These are phyloP conservation scores for Russula compacta DNA, from an alignment of 768 basidiomycete species.

Conservation along the genomic window DNA sequence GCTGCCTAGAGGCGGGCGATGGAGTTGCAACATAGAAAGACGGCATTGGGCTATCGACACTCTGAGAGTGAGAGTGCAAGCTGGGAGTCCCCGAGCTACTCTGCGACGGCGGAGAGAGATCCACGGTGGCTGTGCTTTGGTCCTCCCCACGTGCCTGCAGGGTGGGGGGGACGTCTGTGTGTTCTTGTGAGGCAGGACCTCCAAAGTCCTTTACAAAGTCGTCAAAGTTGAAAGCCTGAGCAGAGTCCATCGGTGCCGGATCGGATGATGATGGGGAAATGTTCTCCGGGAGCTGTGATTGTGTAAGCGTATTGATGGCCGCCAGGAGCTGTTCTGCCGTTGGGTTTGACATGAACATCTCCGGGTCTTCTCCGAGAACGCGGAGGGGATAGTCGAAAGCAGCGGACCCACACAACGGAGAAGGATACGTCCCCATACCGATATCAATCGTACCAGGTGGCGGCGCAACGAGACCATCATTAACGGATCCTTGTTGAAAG, in stretches of 20 bases:
- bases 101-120: background rate
- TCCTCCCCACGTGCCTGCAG: background rate
- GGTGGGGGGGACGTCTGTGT: background rate
- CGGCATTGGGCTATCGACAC: background rate
- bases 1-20: background rate
- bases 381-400: background rate
- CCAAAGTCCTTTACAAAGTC: conserved; percentile 9
- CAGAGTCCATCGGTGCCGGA: background rate
- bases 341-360: conserved; percentile 1
- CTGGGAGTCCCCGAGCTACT: background rate
- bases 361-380: background rate
- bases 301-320: background rate
- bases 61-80: background rate
- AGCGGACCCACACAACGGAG: background rate
- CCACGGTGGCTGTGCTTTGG: background rate
- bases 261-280: background rate
- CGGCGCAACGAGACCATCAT: background rate
- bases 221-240: conserved; percentile 6
- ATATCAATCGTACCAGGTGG: conserved; percentile 11
- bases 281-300: background rate
- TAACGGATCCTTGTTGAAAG: background rate
- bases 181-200: background rate
- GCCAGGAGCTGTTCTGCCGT: conserved; percentile 1
- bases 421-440: background rate
- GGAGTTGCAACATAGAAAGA: conserved; percentile 1